phyloP scores from a whole-genome alignment of 1,284 basidiomycete species.

The Inonotus hispidus region DNA sequence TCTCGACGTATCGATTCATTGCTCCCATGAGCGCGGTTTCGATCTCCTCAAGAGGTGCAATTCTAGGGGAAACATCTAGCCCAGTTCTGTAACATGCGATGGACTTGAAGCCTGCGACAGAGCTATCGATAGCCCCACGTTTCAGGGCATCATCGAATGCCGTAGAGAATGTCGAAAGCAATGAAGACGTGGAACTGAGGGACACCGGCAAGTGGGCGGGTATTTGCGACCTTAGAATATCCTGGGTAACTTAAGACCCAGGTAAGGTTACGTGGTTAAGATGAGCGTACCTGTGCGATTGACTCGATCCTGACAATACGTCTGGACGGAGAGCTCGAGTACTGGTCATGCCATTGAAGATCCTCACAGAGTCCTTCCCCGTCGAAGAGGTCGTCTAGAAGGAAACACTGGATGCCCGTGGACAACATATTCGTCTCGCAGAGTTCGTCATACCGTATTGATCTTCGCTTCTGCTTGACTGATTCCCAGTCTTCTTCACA shows the following conservation, averaged over 20 bases:
- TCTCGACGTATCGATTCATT: constrained; percentile 28
- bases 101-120: constrained; percentile 70
- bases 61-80: constrained; percentile 40
- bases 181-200: constrained; percentile 5
- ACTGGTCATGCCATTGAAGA: constrained; percentile 56
- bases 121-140: constrained; percentile 34
- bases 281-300: constrained; percentile 51
- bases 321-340: constrained; percentile 45
- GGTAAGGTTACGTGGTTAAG: neutral
- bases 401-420: constrained; percentile 54
- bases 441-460: constrained; percentile 46
- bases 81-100: constrained; percentile 72
- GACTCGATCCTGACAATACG: constrained; percentile 63
- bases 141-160: constrained; percentile 31
- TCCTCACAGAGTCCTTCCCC: constrained; percentile 44
- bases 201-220: neutral
- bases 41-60: constrained; percentile 25
- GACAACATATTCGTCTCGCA: constrained; percentile 49
- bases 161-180: constrained; percentile 31
- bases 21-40: constrained; percentile 29
- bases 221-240: constrained; percentile 28
- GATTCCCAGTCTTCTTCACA: constrained; percentile 46
- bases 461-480: constrained; percentile 42
- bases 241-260: constrained; percentile 23
- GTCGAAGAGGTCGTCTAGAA: constrained; percentile 67